Conservation (phyloP, 306 rosid genomes). For the Lathyrus sativus region DNA sequence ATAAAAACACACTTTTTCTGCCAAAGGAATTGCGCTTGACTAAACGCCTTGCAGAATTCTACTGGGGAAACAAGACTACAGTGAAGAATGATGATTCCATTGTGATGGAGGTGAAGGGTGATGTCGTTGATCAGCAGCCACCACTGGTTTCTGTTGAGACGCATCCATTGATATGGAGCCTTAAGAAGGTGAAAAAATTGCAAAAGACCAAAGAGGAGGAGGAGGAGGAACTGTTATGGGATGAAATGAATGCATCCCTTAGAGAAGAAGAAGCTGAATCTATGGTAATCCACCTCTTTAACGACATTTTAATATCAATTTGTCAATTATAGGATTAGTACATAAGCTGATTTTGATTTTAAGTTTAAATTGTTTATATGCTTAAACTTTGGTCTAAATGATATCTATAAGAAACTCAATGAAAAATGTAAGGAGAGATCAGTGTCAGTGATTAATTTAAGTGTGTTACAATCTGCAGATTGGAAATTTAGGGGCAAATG, state of each 20-base stretch:
- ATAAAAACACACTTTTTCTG: not conserved
- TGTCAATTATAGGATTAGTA: not conserved
- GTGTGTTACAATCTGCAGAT: conserved; percentile 37
- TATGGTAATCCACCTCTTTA: not conserved
- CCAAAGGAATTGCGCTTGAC: not conserved
- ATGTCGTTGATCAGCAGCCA: not conserved
- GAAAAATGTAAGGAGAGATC: not conserved
- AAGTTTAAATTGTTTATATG: not conserved
- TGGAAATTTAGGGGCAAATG: conserved; percentile 1
- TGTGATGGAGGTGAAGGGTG: not conserved
- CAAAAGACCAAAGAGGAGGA: not conserved
- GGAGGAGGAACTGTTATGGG: not conserved
- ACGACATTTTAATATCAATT: not conserved
- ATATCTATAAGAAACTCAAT: not conserved
- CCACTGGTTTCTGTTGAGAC: not conserved
- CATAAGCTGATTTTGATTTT: not conserved
- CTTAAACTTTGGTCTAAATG: not conserved
- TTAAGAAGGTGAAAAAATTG: not conserved
- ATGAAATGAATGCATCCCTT: not conserved
- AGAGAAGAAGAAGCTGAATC: not conserved
- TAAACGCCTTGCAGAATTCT: not conserved
- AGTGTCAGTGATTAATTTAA: not conserved
- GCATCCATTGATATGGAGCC: not conserved
- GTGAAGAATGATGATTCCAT: not conserved
- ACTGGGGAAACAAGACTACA: not conserved